phyloP scores from a whole-genome alignment of 108 stramenopile genomes.

The Aurantiochytrium sp. region DNA sequence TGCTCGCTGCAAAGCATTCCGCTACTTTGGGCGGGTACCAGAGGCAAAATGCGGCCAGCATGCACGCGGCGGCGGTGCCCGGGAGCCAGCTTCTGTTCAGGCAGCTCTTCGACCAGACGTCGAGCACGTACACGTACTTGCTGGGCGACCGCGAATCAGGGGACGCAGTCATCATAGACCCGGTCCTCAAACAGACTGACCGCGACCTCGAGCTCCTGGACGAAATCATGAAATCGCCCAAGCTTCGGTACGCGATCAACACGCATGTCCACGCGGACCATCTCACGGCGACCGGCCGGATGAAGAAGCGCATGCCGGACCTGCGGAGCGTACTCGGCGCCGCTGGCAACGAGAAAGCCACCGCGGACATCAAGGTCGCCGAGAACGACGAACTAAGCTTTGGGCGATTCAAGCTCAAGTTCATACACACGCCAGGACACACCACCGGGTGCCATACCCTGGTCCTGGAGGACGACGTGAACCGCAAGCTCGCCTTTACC shows the following conservation, averaged over 20 bases:
- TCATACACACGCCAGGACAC: constrained; percentile 76
- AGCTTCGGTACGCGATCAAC: constrained; percentile 69
- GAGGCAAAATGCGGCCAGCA: no score
- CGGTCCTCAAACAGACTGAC: constrained; percentile 85
- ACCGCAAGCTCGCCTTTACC: constrained; percentile 62
- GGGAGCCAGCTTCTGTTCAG: constrained; percentile 51
- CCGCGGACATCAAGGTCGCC: constrained; percentile 63
- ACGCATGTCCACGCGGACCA: constrained; percentile 81
- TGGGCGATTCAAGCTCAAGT: constrained; percentile 60
- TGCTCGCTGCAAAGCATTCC: no score
- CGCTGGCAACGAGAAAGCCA: constrained; percentile 52
- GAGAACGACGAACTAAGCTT: constrained; percentile 68
- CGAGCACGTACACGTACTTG: constrained; percentile 81
- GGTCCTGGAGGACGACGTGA: constrained; percentile 64
- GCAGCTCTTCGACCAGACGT: constrained; percentile 80
- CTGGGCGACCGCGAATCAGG: constrained; percentile 70
- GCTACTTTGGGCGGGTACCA: no score
- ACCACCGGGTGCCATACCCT: constrained; percentile 72
- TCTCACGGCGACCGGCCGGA: constrained; percentile 71
- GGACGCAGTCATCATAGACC: constrained; percentile 81
- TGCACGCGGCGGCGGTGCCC: no score
- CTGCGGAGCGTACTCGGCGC: constrained; percentile 69
- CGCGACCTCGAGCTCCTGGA: constrained; percentile 74
- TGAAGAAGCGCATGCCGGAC: constrained; percentile 62
- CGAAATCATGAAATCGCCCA: constrained; percentile 56